Evolutionary conservation across 768 basidiomycete species (phyloP).

Genomic region (Trametes gibbosa): DNA sequence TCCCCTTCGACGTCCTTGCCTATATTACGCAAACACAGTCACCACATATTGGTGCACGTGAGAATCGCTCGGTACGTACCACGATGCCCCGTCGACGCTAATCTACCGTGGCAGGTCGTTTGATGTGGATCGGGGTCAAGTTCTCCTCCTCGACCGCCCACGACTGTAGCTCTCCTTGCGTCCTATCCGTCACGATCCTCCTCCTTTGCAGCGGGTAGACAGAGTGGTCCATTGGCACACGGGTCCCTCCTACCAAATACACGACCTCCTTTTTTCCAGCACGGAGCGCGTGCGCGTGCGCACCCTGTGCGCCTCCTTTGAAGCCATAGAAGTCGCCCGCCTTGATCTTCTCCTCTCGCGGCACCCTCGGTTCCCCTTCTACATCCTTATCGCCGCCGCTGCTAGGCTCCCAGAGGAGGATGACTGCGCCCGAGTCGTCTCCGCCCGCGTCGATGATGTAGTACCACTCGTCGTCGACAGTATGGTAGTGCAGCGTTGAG

Average conservation of each 20-base stretch:
- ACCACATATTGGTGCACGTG: too few species aligned
- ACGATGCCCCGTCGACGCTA: background rate
- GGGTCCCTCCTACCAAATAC: conserved; percentile 26
- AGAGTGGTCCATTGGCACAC: conserved; percentile 20
- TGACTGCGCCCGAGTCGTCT: conserved; percentile 2
- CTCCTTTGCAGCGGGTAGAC: conserved; percentile 22
- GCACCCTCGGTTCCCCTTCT: background rate
- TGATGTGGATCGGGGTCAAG: conserved; percentile 14
- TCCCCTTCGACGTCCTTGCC: too few species aligned
- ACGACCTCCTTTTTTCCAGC: conserved; percentile 22
- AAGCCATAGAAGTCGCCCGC: conserved; percentile 28
- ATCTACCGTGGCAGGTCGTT: background rate
- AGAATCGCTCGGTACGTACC: background rate
- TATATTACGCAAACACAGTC: too few species aligned
- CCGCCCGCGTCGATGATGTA: conserved; percentile 22
- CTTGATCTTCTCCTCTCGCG: conserved; percentile 18
- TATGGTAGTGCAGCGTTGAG: conserved; percentile 22
- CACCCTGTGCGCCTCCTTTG: conserved; percentile 16
- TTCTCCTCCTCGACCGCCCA: conserved; percentile 20
- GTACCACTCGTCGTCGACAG: conserved; percentile 24
- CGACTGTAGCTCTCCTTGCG: background rate
- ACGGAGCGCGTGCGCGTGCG: conserved; percentile 20
- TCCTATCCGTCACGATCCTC: conserved; percentile 14
- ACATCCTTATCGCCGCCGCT: background rate
- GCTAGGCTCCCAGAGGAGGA: conserved; percentile 14